Base-by-base conservation (phyloP, 1,284 basidiomycete genomes). In the Naganishia albida region DNA sequence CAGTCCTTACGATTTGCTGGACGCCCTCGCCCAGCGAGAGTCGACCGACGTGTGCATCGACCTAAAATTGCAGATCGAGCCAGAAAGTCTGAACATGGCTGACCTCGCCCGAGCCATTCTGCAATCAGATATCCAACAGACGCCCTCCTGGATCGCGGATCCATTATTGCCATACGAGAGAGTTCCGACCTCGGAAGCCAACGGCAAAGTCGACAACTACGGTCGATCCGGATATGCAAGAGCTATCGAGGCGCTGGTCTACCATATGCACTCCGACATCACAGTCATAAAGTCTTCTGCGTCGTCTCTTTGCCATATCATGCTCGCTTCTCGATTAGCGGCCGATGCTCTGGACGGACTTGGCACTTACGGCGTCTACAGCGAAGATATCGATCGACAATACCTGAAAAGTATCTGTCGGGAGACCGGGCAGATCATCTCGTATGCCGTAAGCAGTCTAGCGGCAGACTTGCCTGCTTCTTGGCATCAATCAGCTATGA, bases 381-480 rank as follows among this genome's bases (percentile, higher is more conserved):
- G 76, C 76, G 44, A 70, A 0, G 72, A 77, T 3, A 80, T 82
- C 1, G 69, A 82, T 0, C 71, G 74, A 6, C 66, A 74, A 0
- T 73, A 80, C 12, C 74, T 90, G 50, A 74, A 75, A 40, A 78
- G 80, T 2, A 70, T 90, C 2, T 73, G 84, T 0, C 77, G 78
- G 23, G 85, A 81, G 64, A 81, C 85, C 1, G 85, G 86, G 55
- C 86, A 86, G 42, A 73, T 90, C 2, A 78, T 85, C 1, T 84
- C 88, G 0, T 93, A 92, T 76, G 78, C 90, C 0, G 78, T 93
- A 20, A 82, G 83, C 1, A 80, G 83, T 0, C 74, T 80, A 0
- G 75, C 79, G 0, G 82, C 82, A 44, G 83, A 84, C 7, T 67
- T 74, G 6, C 67, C 74, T 0, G 25, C 71, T 0, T 77, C 76